Base-by-base conservation (phyloP, 2,329 filamentous ascomycete genomes). In the Decorospora gaudefroyi region DNA sequence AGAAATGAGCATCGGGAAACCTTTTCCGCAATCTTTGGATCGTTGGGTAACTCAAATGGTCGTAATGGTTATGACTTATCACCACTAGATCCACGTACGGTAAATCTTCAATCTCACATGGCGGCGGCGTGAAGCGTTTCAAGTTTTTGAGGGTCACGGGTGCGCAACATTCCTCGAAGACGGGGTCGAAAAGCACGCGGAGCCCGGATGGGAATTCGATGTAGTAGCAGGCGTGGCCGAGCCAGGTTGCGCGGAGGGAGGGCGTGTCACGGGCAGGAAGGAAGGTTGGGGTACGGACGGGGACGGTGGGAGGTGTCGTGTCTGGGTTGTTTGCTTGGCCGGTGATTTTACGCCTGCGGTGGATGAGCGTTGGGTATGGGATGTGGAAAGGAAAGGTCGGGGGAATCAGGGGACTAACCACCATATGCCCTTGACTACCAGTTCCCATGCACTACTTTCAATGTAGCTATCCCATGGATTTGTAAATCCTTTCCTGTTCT, bases 161-260 rank as follows among this genome's bases (percentile, higher is more conserved):
- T 19, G 86, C 85, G 73, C 92, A 96, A 59, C 89, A 84, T 51
- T 90, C 83, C 67, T 92, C 89, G 56, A 96, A 95, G 22, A 96
- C 91, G 1, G 92, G 92, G 64, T 96, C 92, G 68, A 96, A 96
- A 3, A 97, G 81, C 3, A 95, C 89, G 41, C 92, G 84, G 39
- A 97, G 76, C 1, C 92, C 92, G 10, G 81, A 80, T 1, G 90
- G 90, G 61, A 91, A 96, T 70, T 96, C 92, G 57, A 95, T 83
- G 62, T 89, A 91, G 74, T 90, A 96, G 74, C 90, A 96, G 3
- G 92, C 91, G 69, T 97, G 92, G 23, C 92, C 92, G 2, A 97
- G 83, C 92, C 92, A 96, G 27, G 92, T 97, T 22, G 91, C 88
- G 40, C 90, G 84, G 16, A 97, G 78, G 27, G 80, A 77, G 12